These are phyloP conservation scores for Capsicum chinense DNA, from an alignment of 257 asterid species.

Conservation along the genomic window DNA sequence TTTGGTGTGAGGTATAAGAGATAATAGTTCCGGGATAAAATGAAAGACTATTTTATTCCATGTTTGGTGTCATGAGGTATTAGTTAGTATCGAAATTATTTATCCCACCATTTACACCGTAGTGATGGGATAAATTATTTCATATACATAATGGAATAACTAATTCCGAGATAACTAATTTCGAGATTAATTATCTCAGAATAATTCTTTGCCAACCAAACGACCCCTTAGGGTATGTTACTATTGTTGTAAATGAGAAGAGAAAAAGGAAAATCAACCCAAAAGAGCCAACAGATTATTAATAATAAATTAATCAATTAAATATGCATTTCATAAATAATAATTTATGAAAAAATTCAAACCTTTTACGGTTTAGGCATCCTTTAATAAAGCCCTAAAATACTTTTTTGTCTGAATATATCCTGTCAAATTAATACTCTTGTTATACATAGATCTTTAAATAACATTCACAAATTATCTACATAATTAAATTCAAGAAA, in stretches of 20 bases:
- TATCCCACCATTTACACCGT: too few relatives aligned
- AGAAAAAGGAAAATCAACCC: background rate
- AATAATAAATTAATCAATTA: background rate
- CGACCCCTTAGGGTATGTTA: too few relatives aligned
- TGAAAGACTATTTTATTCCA: too few relatives aligned
- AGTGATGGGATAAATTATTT: too few relatives aligned
- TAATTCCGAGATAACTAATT: too few relatives aligned
- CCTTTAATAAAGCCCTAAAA: background rate
- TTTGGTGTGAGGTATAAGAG: too few relatives aligned
- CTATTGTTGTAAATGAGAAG: background rate
- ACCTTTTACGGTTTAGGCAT: conserved; percentile 20
- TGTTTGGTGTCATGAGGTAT: too few relatives aligned
- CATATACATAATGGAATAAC: too few relatives aligned
- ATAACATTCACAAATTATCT: background rate
- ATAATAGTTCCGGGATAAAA: too few relatives aligned
- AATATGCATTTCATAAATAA: background rate
- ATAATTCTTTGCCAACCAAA: too few relatives aligned
- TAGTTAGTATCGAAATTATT: too few relatives aligned
- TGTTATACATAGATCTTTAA: background rate
- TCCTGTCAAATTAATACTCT: background rate
- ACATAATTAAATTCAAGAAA: background rate
- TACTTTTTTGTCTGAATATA: background rate
- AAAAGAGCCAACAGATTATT: background rate
- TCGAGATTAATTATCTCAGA: too few relatives aligned
- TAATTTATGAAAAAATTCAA: background rate